A percentile compares a stretch with the other conserved stretches of the same genome.
phyloP scores from a whole-genome alignment of 768 basidiomycete species.

The Psilocybe azurescens region DNA sequence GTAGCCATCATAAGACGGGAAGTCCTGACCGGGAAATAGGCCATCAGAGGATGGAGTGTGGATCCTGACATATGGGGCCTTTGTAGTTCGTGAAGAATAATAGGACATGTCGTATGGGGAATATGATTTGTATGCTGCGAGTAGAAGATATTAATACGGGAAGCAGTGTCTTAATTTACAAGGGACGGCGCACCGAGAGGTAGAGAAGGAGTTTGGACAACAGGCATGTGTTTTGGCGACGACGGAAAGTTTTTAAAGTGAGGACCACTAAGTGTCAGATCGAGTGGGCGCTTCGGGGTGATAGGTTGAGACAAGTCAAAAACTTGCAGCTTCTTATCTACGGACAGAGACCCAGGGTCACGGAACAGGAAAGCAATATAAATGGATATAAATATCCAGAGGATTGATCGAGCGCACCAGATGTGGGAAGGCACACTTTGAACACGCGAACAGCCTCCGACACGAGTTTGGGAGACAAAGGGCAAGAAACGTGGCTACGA shows the following conservation, averaged over 20 bases:
- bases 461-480: slow-evolving; percentile 31
- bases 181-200: slow-evolving; percentile 25
- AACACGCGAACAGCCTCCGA: slow-evolving; percentile 42
- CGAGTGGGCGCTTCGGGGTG: slow-evolving; percentile 30
- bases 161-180: slow-evolving; percentile 23
- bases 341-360: slow-evolving; percentile 34
- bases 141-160: slow-evolving; percentile 17
- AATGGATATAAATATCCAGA: slow-evolving; percentile 27
- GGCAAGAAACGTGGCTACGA: slow-evolving; percentile 29
- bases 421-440: slow-evolving; percentile 31
- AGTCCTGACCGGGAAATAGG: slow-evolving; percentile 17
- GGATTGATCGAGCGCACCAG: slow-evolving; percentile 38
- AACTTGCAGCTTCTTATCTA: slow-evolving; percentile 35
- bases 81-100: slow-evolving; percentile 20
- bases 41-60: slow-evolving; percentile 26
- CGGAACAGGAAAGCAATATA: slow-evolving; percentile 26
- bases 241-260: slow-evolving; percentile 16
- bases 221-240: slow-evolving; percentile 21
- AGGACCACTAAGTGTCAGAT: slow-evolving; percentile 10
- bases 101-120: slow-evolving; percentile 27
- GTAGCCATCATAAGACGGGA: slow-evolving; percentile 20
- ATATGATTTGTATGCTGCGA: slow-evolving; percentile 22
- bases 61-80: slow-evolving; percentile 27
- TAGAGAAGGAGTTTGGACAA: slow-evolving; percentile 23
- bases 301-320: slow-evolving; percentile 19